Percentiles rank a stretch among this genome's conserved stretches.
Evolutionary conservation across 176 grass and related monocot genomes (phyloP).

Genomic region (Lolium multiflorum): DNA sequence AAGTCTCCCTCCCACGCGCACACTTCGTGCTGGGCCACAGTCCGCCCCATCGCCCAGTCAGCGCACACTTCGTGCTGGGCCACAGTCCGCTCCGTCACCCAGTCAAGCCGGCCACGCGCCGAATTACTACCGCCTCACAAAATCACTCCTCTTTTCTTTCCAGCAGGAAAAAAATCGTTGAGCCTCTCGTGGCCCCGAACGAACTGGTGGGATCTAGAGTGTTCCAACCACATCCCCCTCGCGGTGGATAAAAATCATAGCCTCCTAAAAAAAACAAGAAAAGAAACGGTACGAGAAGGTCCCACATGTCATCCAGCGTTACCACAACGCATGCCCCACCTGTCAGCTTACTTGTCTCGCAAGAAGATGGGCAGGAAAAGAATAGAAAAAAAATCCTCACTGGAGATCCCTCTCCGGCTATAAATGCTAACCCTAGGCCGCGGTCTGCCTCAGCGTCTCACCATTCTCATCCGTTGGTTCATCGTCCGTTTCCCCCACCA

Average conservation of each 20-base stretch:
- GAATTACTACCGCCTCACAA: no score
- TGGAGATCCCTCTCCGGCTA: neutral
- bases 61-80: no score
- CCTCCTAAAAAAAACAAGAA: no score
- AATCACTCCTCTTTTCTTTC: neutral
- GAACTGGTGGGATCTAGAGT: neutral
- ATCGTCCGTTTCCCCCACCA: neutral
- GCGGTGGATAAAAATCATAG: neutral
- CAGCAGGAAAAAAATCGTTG: fast-evolving
- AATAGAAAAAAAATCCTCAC: neutral
- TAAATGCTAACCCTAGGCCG: slow-evolving; percentile 49
- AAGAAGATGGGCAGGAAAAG: slow-evolving; percentile 8
- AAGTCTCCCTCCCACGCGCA: no score
- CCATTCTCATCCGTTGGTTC: slow-evolving; percentile 2
- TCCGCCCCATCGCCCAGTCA: no score
- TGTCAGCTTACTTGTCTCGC: slow-evolving; percentile 37
- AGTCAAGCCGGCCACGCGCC: no score
- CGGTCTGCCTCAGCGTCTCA: neutral
- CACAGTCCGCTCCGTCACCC: no score
- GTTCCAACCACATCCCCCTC: slow-evolving; percentile 1
- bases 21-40: no score
- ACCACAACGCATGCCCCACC: neutral
- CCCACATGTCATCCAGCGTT: neutral
- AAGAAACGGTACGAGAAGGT: no score
- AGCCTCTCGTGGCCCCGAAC: neutral